phyloP scores from a whole-genome alignment of 2,329 filamentous ascomycete genomes.

The Fusarium concolor region DNA sequence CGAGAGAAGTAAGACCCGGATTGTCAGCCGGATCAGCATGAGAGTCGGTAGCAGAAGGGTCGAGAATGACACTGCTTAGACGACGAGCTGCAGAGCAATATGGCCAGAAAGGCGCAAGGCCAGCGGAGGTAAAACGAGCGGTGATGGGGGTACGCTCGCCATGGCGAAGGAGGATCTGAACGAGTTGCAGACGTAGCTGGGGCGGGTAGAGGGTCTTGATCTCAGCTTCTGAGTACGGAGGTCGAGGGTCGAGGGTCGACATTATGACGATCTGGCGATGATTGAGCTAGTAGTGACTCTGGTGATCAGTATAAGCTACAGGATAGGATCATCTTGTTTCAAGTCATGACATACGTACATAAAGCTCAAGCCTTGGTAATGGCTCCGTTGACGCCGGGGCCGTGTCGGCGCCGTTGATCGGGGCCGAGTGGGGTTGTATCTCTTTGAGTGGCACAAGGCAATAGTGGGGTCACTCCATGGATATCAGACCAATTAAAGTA shows the following conservation, averaged over 20 bases:
- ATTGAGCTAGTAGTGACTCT: not conserved
- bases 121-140: slow-evolving; percentile 85
- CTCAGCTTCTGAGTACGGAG: slow-evolving; percentile 84
- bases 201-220: slow-evolving; percentile 84
- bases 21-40: slow-evolving; percentile 41
- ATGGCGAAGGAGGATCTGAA: slow-evolving; percentile 87
- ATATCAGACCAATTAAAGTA: too few species aligned
- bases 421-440: slow-evolving; percentile 24
- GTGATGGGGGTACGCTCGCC: slow-evolving; percentile 87
- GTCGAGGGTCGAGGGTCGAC: slow-evolving; percentile 80
- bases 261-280: slow-evolving; percentile 61
- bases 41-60: slow-evolving; percentile 52
- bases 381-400: slow-evolving; percentile 6
- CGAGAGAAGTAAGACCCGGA: slow-evolving; percentile 58
- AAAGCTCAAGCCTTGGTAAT: not conserved
- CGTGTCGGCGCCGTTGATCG: slow-evolving; percentile 26
- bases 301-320: not conserved
- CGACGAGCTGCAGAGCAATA: slow-evolving; percentile 85
- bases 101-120: slow-evolving; percentile 80
- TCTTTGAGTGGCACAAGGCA: too few species aligned
- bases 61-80: slow-evolving; percentile 67
- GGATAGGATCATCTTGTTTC: not conserved
- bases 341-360: slow-evolving; percentile 14
- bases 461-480: too few species aligned
- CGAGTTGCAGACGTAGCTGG: slow-evolving; percentile 83